Evolutionary conservation across 805 yeast genomes (phyloP), one percentile per base, ranked within the genome.

Genomic region (Metschnikowia gelsemii): DNA sequence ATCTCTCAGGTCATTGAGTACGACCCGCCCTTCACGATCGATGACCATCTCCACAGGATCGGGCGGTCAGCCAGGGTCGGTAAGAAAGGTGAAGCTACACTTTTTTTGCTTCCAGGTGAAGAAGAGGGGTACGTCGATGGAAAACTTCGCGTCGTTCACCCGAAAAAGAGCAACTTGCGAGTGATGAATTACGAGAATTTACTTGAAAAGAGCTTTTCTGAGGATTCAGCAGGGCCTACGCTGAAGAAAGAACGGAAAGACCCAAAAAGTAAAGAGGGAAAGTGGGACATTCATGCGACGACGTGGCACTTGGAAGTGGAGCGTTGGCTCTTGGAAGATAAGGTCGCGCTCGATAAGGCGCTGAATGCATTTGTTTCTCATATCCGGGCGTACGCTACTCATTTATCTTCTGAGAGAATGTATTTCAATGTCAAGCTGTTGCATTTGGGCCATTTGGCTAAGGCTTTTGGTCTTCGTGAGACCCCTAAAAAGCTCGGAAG

Each of bases 61-160:
- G 99, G 99, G 40, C 81, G 99, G 70, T 89, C 98, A 9, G 99
- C 99, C 7, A 82, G 99, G 68, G 96, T 95, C n/a, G 99, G 99
- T 49, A 76, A 80, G 32, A 63, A 69, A 28, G 99, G 99, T 61
- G 73, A 73, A 27, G 85, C 97, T 1, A 61, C 80, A 2, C 63
- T 93, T 43, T 88, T 91, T 57, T 68, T 93, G 30, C 68, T 91
- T 23, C 99, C 99, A 1, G 95, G 96, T 1, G 76, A 70, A 45
- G 98, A 91, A 63, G 98, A 91, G 66, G 81, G 79, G 11, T 91
- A 89, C 56, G 69, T 84, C 47, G 85, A 80, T 17, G 76, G 76
- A 3, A 69, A 68, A 43, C 51, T 70, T 21, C 46, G 53, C 14
- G 60, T 59, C 5, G 71, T 70, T 9, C 75, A 70, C 47, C 72